These are phyloP conservation scores for Epicoccum nigrum DNA, from an alignment of 2,329 filamentous ascomycete genomes.

Conservation along the genomic window DNA sequence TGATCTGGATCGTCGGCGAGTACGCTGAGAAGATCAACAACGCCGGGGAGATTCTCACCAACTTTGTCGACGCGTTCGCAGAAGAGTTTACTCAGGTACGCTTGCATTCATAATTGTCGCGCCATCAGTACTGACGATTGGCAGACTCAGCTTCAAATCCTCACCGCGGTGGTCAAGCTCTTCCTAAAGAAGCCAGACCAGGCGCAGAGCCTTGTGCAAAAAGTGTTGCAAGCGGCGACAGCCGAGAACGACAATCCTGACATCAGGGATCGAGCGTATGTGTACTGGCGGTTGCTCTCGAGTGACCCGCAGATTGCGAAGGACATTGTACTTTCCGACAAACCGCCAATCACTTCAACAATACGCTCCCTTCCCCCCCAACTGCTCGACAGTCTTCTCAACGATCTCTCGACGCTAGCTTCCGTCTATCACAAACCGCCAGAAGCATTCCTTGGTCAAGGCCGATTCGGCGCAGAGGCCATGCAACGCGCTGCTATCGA, in stretches of 20 bases:
- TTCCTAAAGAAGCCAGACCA: constrained; percentile 96
- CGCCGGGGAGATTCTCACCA: constrained; percentile 88
- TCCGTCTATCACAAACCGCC: constrained; percentile 99
- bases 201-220: constrained; percentile 89
- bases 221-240: constrained; percentile 90
- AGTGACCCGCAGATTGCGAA: constrained; percentile 91
- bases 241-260: constrained; percentile 97
- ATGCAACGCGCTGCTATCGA: constrained; percentile 96
- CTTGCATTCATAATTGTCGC: constrained; percentile 1
- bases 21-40: constrained; percentile 99
- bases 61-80: constrained; percentile 92
- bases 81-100: constrained; percentile 93
- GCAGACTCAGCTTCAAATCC: constrained; percentile 94
- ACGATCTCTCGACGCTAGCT: constrained; percentile 89
- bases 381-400: constrained; percentile 86
- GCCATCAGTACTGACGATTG: constrained; percentile 39
- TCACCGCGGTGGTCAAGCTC: constrained; percentile 95
- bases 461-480: constrained; percentile 89
- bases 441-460: constrained; percentile 96
- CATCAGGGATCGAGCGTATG: constrained; percentile 94
- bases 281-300: constrained; percentile 96
- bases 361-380: constrained; percentile 85
- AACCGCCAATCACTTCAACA: constrained; percentile 91
- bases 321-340: constrained; percentile 90
- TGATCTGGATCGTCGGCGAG: constrained; percentile 99